Evolutionary conservation across 768 basidiomycete species (phyloP).

Genomic region (Tylopilus intermedius): DNA sequence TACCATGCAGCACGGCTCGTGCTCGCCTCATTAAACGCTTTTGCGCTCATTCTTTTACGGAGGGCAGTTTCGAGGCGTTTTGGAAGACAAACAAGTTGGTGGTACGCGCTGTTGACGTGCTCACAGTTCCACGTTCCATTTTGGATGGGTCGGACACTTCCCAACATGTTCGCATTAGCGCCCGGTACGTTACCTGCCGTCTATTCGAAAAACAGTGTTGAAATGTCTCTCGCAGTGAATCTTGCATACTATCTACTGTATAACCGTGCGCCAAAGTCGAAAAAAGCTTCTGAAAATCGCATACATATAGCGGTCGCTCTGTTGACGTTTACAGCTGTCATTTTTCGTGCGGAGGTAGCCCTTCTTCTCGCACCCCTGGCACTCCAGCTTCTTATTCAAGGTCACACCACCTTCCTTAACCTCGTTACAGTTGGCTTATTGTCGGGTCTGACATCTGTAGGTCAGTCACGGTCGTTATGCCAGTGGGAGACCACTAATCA

Average conservation of each 20-base stretch:
- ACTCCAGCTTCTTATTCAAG: constrained; percentile 46
- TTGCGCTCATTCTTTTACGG: constrained; percentile 58
- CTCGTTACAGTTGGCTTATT: constrained; percentile 48
- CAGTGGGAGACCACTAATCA: neutral
- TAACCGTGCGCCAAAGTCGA: constrained; percentile 33
- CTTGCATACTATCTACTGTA: constrained; percentile 49
- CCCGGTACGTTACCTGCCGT: constrained; percentile 49
- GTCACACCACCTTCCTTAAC: constrained; percentile 39
- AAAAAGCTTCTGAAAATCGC: constrained; percentile 32
- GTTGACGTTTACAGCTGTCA: constrained; percentile 60
- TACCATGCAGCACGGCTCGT: constrained; percentile 59
- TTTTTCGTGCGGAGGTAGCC: constrained; percentile 77
- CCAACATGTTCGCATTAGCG: constrained; percentile 88
- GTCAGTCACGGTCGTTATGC: constrained; percentile 33
- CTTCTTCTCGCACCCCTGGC: constrained; percentile 60
- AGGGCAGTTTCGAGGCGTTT: constrained; percentile 61
- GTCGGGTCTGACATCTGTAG: constrained; percentile 45
- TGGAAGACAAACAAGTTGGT: constrained; percentile 49
- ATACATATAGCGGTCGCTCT: constrained; percentile 47
- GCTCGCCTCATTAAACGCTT: constrained; percentile 61
- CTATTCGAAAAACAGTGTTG: neutral
- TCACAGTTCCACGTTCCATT: constrained; percentile 90
- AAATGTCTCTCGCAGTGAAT: constrained; percentile 40
- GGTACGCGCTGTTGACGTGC: constrained; percentile 65
- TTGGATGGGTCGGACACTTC: constrained; percentile 90